Evolutionary conservation across 2,329 filamentous ascomycete genomes (phyloP).

Genomic region (Neopestalotiopsis clavispora): DNA sequence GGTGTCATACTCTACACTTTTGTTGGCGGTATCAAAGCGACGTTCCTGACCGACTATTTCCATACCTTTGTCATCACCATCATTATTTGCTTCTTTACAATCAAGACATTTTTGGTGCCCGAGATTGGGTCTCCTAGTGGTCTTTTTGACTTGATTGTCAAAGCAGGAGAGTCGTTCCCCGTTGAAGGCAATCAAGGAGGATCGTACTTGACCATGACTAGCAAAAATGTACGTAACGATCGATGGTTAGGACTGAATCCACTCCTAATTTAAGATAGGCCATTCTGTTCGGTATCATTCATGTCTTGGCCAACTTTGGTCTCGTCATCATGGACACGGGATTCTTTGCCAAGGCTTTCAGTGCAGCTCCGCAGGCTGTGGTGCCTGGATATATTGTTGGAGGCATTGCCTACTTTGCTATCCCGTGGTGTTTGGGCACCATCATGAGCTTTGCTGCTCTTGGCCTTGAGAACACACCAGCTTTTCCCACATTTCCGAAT

Average conservation of each 20-base stretch:
- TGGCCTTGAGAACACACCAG: slow-evolving; percentile 73
- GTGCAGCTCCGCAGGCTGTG: slow-evolving; percentile 36
- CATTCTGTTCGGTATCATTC: slow-evolving; percentile 9
- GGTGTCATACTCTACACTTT: slow-evolving; percentile 26
- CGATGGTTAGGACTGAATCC: slow-evolving; percentile 64
- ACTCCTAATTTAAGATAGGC: slow-evolving; percentile 73
- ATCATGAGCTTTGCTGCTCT: slow-evolving; percentile 84
- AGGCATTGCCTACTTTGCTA: slow-evolving; percentile 87
- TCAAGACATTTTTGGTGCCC: slow-evolving; percentile 77
- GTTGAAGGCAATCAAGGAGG: slow-evolving; percentile 79
- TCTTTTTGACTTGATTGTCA: slow-evolving; percentile 76
- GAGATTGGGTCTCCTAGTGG: slow-evolving; percentile 73
- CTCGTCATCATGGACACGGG: slow-evolving; percentile 66
- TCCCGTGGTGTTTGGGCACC: slow-evolving; percentile 85
- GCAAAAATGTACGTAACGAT: slow-evolving; percentile 53
- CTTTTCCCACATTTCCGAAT: slow-evolving; percentile 72
- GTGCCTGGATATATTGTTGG: slow-evolving; percentile 19
- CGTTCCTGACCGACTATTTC: slow-evolving; percentile 80
- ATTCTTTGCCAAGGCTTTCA: slow-evolving; percentile 92
- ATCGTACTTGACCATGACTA: slow-evolving; percentile 86
- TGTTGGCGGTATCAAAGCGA: slow-evolving; percentile 69
- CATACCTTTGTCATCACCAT: slow-evolving; percentile 81
- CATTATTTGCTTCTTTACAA: slow-evolving; percentile 83
- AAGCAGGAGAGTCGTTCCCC: slow-evolving; percentile 70
- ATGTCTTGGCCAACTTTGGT: slow-evolving; percentile 75